Evolutionary conservation across 768 basidiomycete genomes (phyloP), one percentile per base, ranked within the genome.

Genomic region (Psilocybe cyanescens): DNA sequence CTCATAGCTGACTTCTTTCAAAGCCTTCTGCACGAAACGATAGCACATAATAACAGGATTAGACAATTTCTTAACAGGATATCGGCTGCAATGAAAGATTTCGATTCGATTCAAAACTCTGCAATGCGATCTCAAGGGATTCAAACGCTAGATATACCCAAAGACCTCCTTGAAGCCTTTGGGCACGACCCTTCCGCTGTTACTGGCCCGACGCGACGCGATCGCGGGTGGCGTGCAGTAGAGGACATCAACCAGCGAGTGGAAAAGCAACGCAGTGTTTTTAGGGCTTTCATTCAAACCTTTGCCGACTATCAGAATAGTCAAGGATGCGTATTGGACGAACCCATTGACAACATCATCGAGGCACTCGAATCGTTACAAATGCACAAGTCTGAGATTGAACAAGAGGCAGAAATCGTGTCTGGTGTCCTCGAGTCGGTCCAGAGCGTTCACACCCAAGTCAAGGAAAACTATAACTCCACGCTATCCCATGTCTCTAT

Each of bases 141-240:
- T 30, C 71, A 78, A 7, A 78, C 85, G 64, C 75, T 69, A 14
- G 75, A 76, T 41, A 76, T 93, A 44, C 87, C 91, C 6, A 77
- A 78, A 64, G 89, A 91, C 19, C 78, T 93, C 6, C 72, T 91
- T 39, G 91, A 92, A 52, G 88, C 90, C 2, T 86, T 92, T 67
- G 84, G 81, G 39, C 90, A 90, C 61, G 91, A 94, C 70, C 91
- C 91, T 51, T 85, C 89, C 2, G 86, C 87, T n/a, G 86, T 92
- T 17, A 89, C 86, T 2, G 82, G 88, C 16, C 75, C 82, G 5
- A 90, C 91, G 0, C 83, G 87, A 50, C 79, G 83, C 46, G 78
- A 81, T 30, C 78, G 75, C 54, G 85, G 90, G 8, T 93, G 88
- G 87, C 79, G 81, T 62, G 89, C 88, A 1, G 89, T 92, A 14